phyloP scores from a whole-genome alignment of 2,329 filamentous ascomycete species.

The Alternaria viburni region DNA sequence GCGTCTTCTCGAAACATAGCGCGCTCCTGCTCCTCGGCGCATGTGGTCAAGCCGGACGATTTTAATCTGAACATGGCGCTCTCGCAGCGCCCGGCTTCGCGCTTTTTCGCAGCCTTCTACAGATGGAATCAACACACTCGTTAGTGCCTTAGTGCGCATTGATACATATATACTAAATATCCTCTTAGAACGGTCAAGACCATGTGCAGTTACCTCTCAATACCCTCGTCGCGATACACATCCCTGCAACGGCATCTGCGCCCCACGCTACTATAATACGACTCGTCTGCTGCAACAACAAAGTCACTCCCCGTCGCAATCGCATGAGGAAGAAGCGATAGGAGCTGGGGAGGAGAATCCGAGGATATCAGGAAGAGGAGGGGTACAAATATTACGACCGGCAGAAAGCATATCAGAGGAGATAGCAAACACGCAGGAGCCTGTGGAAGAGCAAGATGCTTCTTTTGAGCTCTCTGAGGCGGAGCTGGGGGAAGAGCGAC shows the following conservation, averaged over 20 bases:
- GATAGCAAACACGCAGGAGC: background rate
- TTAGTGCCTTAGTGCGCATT: slow-evolving; percentile 7
- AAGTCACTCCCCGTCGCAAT: slow-evolving; percentile 7
- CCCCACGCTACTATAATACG: slow-evolving; percentile 15
- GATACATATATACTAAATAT: background rate
- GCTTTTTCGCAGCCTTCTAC: slow-evolving; percentile 55
- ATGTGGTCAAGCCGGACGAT: background rate
- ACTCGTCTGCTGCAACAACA: slow-evolving; percentile 16
- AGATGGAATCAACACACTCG: slow-evolving; percentile 46
- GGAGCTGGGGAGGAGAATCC: background rate
- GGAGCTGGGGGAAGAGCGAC: slow-evolving; percentile 4
- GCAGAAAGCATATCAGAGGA: background rate
- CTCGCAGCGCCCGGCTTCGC: slow-evolving; percentile 29
- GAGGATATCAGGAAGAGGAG: background rate
- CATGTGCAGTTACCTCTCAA: slow-evolving; percentile 5
- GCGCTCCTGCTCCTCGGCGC: background rate
- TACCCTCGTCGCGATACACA: background rate
- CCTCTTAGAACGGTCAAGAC: slow-evolving; percentile 13
- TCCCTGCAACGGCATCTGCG: background rate
- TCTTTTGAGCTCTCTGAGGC: background rate
- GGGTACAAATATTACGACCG: background rate
- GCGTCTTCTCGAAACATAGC: background rate
- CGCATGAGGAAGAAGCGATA: background rate
- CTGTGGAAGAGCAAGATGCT: background rate
- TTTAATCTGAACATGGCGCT: slow-evolving; percentile 22